These are phyloP conservation scores for Didymella pinodella DNA, from an alignment of 2,329 filamentous ascomycete genomes.

Conservation along the genomic window DNA sequence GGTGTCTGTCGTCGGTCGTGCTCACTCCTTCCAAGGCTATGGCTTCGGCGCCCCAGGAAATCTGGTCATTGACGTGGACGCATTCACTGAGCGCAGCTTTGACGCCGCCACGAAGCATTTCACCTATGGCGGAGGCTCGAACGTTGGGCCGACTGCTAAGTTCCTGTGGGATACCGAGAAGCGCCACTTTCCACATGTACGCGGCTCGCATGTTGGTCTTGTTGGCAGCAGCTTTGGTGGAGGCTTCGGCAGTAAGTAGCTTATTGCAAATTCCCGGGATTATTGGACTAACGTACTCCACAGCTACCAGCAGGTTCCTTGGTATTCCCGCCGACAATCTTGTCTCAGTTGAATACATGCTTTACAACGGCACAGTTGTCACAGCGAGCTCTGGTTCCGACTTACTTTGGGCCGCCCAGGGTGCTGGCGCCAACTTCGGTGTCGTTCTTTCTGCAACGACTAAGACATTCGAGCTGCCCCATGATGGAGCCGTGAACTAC, in stretches of 20 bases:
- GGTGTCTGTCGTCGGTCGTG: slow-evolving; percentile 20
- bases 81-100: slow-evolving; percentile 22
- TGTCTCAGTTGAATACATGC: slow-evolving; percentile 23
- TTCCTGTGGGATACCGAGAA: slow-evolving; percentile 17
- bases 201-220: slow-evolving; percentile 23
- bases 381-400: slow-evolving; percentile 19
- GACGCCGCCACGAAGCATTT: slow-evolving; percentile 22
- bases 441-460: slow-evolving; percentile 22
- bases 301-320: slow-evolving; percentile 18
- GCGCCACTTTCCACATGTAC: slow-evolving; percentile 23
- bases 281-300: background rate
- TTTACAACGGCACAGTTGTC: slow-evolving; percentile 22
- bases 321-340: slow-evolving; percentile 22
- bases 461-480: slow-evolving; percentile 16
- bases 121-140: slow-evolving; percentile 23
- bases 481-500: slow-evolving; percentile 21
- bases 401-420: slow-evolving; percentile 25
- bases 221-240: slow-evolving; percentile 19
- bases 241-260: slow-evolving; percentile 16
- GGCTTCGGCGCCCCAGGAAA: slow-evolving; percentile 23
- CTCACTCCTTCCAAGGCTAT: slow-evolving; percentile 26
- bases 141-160: slow-evolving; percentile 22
- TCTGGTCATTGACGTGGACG: slow-evolving; percentile 21
- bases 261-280: too few species aligned
- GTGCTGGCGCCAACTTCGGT: slow-evolving; percentile 23